These are phyloP conservation scores for Lactarius quietus DNA, from an alignment of 768 basidiomycete species.

Conservation along the genomic window DNA sequence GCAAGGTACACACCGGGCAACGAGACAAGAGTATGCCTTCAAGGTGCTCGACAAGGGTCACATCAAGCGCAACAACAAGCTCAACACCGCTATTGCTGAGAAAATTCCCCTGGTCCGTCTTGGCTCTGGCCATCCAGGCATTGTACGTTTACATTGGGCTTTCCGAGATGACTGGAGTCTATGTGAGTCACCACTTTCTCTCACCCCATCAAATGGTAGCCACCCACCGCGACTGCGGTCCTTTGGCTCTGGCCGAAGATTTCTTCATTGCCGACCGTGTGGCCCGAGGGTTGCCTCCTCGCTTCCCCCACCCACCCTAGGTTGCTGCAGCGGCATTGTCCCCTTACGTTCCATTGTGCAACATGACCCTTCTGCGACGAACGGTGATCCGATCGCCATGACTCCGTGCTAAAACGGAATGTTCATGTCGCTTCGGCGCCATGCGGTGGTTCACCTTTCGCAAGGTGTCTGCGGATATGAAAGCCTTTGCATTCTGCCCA, in stretches of 20 bases:
- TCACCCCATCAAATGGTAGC: neutral
- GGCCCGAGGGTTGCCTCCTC: neutral
- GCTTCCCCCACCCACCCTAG: neutral
- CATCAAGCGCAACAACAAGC: constrained; percentile 73
- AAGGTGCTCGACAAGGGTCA: constrained; percentile 85
- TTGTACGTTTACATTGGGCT: constrained; percentile 76
- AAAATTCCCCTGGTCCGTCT: constrained; percentile 70
- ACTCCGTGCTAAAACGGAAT: neutral
- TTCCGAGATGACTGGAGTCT: constrained; percentile 84
- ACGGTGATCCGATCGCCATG: constrained; percentile 9
- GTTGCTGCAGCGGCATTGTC: neutral
- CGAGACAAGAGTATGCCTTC: constrained; percentile 66
- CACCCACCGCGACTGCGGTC: neutral
- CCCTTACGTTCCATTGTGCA: neutral
- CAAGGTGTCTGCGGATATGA: neutral
- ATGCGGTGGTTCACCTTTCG: constrained; percentile 15
- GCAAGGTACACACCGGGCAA: constrained; percentile 48
- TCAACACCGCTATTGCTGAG: constrained; percentile 73
- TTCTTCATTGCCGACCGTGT: neutral
- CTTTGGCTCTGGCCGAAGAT: neutral
- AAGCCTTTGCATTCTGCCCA: too few relatives aligned
- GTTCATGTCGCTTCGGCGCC: neutral
- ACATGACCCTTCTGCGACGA: neutral
- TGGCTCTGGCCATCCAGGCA: constrained; percentile 68
- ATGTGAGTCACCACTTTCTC: constrained; percentile 50